Evolutionary conservation across 352 stramenopile species (phyloP), one percentile per base, ranked within the genome.

Genomic region (Discostella stelligera): DNA sequence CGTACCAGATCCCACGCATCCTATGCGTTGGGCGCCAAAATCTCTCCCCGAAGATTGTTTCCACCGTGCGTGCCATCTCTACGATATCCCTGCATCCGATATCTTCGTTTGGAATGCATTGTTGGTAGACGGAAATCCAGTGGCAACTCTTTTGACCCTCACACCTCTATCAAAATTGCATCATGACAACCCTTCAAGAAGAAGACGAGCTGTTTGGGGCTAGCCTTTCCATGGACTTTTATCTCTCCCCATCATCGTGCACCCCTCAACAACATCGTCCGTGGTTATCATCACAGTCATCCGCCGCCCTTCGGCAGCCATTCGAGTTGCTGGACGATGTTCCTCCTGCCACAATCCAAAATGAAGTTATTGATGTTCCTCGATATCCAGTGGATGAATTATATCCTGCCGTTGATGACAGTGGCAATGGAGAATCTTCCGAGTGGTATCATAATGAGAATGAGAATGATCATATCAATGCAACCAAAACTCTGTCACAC

Each of bases 281-380:
- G 11, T 71, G 70, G 70, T 21, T 46, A 50, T 53, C 70, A n/a
- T 25, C 61, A 23, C 66, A 16, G 37, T 62, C 53, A 18, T 39
- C 66, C 48, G n/a, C 39, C 16, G 27, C 27, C 39, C n/a, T n/a
- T 54, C 56, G 69, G n/a, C 64, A 77, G 27, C 77, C 77, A 18
- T 84, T 74, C 54, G 71, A 79, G 63, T 58, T 80, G 21, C 41
- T 80, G 20, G 77, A 79, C 49, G 77, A 84, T 50, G 77, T 79
- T 3, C 69, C 70, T 20, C 66, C 69, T n/a, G 74, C 74, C 27
- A 56, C 30, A 13, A 30, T 76, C 0, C 60, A 52, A 11, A 55
- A 37, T 23, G 16, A 49, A 13, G 21, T 52, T 16, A 11, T 56
- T 39, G 27, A 60, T 53, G 53, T 25, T 20, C 18, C 9, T 69